Conservation (phyloP, 148 eudicot genomes). For the Salicornia ramosissima region DNA sequence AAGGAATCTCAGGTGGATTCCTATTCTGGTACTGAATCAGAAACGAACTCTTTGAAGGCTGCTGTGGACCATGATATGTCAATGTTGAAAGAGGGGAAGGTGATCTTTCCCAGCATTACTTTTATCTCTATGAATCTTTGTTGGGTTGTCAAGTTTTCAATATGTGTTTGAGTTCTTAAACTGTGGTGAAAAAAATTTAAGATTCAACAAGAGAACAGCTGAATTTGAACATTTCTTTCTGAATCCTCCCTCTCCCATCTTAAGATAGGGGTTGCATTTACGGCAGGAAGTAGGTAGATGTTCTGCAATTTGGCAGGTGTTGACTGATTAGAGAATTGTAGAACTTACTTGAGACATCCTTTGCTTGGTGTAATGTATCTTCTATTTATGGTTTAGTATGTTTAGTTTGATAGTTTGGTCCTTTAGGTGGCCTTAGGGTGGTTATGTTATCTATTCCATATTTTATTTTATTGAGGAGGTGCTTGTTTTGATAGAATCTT, state of each 20-base stretch:
- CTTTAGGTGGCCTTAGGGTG: background rate
- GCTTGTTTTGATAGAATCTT: background rate
- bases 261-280: background rate
- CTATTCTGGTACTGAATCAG: slow-evolving; percentile 27
- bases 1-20: slow-evolving; percentile 33
- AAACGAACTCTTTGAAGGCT: slow-evolving; percentile 31
- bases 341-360: too few relatives aligned
- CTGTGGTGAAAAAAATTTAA: background rate
- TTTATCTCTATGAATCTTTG: background rate
- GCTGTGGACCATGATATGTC: slow-evolving; percentile 31
- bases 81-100: slow-evolving; percentile 40
- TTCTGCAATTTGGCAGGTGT: background rate
- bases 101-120: slow-evolving; percentile 22
- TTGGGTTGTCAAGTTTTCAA: background rate
- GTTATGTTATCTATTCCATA: background rate
- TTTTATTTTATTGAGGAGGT: background rate
- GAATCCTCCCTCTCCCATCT: background rate
- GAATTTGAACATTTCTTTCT: too few relatives aligned
- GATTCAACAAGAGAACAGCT: background rate
- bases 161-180: background rate
- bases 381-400: background rate
- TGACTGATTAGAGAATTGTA: background rate
- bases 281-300: background rate
- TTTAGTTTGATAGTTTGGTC: background rate
- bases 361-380: background rate